Conservation (phyloP, 208 protist species). For the Trypanosoma lewisi region DNA sequence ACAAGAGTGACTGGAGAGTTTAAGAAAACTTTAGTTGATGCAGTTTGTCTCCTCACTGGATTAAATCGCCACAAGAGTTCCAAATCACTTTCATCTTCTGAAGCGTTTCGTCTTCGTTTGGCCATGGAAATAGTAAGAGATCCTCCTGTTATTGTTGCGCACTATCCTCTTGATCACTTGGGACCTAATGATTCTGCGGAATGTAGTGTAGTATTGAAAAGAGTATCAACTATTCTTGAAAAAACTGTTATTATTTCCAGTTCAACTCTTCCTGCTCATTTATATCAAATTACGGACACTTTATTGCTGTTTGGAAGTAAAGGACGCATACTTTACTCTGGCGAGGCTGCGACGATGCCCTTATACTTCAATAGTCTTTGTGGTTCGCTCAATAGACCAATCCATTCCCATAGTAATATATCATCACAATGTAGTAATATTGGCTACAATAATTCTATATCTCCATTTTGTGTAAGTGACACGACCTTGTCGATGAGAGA, state of each 20-base stretch:
- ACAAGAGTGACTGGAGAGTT: conserved; percentile 30
- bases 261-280: conserved; percentile 30
- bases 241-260: conserved; percentile 63
- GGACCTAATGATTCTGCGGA: conserved; percentile 22
- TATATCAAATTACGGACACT: conserved; percentile 38
- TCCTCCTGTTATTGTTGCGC: conserved; percentile 42
- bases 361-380: conserved; percentile 52
- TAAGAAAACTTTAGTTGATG: conserved; percentile 37
- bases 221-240: conserved; percentile 30
- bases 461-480: background rate
- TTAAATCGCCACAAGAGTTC: conserved; percentile 33
- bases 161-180: conserved; percentile 41
- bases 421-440: background rate
- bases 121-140: conserved; percentile 64
- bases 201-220: conserved; percentile 30
- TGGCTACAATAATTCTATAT: background rate
- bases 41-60: conserved; percentile 33
- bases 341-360: conserved; percentile 22
- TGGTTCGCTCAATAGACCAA: conserved; percentile 18
- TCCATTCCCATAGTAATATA: background rate
- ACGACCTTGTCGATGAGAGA: background rate
- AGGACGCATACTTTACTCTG: conserved; percentile 53
- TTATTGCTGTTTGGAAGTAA: conserved; percentile 39
- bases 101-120: conserved; percentile 49
- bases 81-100: conserved; percentile 29